A percentile compares a stretch with the other conserved stretches of the same genome.
phyloP scores from a whole-genome alignment of 2,329 filamentous ascomycete species.

The Diaporthe citriasiana region DNA sequence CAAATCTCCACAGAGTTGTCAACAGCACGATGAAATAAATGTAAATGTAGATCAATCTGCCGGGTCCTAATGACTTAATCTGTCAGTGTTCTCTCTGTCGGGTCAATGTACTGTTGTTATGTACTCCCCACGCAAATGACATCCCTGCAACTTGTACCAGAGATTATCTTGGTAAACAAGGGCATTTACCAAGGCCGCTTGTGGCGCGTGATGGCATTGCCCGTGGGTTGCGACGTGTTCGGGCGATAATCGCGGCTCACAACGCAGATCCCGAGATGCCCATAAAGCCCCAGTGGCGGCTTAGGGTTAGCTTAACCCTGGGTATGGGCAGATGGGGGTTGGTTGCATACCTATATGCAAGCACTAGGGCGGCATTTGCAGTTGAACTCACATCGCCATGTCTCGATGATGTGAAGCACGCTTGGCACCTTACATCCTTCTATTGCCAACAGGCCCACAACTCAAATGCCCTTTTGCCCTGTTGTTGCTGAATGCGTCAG shows the following conservation, averaged over 20 bases:
- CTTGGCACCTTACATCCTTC: not conserved
- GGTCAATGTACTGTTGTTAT: not conserved
- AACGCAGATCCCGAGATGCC: not conserved
- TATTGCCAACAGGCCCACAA: not conserved
- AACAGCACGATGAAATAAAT: not conserved
- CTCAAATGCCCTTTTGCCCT: not conserved
- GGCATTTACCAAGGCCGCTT: constrained; percentile 6
- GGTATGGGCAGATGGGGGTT: not conserved
- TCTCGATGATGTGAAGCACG: not conserved
- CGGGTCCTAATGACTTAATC: not conserved
- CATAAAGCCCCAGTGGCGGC: not conserved
- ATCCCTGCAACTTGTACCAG: not conserved
- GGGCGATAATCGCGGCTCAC: not conserved
- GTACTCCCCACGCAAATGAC: not conserved
- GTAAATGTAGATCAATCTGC: not conserved
- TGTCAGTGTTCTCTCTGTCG: not conserved
- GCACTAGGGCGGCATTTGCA: not conserved
- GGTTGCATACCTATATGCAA: not conserved
- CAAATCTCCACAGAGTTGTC: not conserved
- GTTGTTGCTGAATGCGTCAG: not conserved
- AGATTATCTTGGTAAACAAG: not conserved
- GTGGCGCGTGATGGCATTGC: not conserved
- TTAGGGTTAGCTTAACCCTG: constrained; percentile 1
- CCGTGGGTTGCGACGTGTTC: constrained; percentile 8
- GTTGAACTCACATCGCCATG: not conserved